Evolutionary conservation across 192 early-diverging fungal species (phyloP), one percentile per base, ranked within the genome.

Genomic region (Coemansia sp.): DNA sequence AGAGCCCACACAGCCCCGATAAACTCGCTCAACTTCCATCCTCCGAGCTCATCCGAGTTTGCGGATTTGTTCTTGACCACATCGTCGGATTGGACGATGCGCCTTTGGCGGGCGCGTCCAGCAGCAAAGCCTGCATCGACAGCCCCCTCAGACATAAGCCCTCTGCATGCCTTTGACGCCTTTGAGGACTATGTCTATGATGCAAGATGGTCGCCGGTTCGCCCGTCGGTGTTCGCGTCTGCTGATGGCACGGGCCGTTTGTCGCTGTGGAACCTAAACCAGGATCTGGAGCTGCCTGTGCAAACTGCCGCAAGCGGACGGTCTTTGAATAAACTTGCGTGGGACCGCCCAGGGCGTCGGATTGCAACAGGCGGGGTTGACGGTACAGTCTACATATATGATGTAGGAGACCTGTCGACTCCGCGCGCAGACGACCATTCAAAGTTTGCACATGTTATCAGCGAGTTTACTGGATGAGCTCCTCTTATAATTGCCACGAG

Each of bases 161-260:
- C 84, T 5, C 70, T 99, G 58, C 87, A 91, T 68, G 92, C 92
- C 9, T 99, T 99, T 74, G 94, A 97, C 53, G 86, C 90, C 25
- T 86, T 93, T 9, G 91, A 95, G 70, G 96, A 99, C 81, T 98
- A 97, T 75, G 96, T 99, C 21, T 96, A 92, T 73, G 97, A 99
- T 74, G 96, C 93, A 13, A 90, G 91, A 72, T 99, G 97, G 97
- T 96, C 94, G 20, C 96, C 97, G 2, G 81, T 84, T n/a, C 95
- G 98, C 71, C 97, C 97, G 7, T 88, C 95, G 0, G 63, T 99
- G 33, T 98, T 99, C 84, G 95, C 88, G 18, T 86, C 89, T 2
- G 94, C 93, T 3, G 95, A 98, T 68, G 97, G 95, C 8, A 87
- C 83, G 1, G 97, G 96, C 7, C 86, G 87, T 59, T 88, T 99